phyloP scores from a whole-genome alignment of 768 basidiomycete species.

The Boletus vermiculosoides region DNA sequence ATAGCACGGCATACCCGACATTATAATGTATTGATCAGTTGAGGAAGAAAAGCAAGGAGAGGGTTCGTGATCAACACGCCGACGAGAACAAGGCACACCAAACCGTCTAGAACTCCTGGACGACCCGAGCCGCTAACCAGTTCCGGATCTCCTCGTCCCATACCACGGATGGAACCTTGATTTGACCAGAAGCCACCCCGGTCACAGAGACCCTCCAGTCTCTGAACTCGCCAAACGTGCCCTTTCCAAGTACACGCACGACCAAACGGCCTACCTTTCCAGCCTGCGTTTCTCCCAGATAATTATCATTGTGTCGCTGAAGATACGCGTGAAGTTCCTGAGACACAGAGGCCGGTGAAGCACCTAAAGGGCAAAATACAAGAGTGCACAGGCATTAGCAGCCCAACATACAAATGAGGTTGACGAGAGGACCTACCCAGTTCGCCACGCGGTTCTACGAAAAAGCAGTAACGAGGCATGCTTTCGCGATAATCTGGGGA shows the following conservation, averaged over 20 bases:
- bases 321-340: conserved; percentile 9
- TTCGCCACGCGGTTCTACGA: conserved; percentile 16
- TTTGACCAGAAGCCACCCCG: conserved; percentile 17
- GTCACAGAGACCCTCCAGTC: conserved; percentile 20
- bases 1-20: not conserved
- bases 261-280: conserved; percentile 9
- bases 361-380: not conserved
- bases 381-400: not conserved
- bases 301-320: conserved; percentile 17
- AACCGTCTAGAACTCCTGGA: conserved; percentile 12
- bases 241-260: conserved; percentile 17
- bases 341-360: conserved; percentile 3
- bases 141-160: conserved; percentile 12
- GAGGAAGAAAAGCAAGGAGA: not conserved
- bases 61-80: not conserved
- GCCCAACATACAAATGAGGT: not conserved
- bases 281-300: conserved; percentile 5
- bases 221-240: conserved; percentile 22
- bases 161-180: conserved; percentile 21
- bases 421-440: conserved; percentile 4
- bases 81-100: not conserved
- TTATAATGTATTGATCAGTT: not conserved
- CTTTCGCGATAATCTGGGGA: conserved; percentile 18
- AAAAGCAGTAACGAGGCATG: conserved; percentile 19
- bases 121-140: conserved; percentile 19